Evolutionary conservation across 805 yeast species (phyloP), one percentile per base, ranked within the genome.

Genomic region (Ogataea nakhonphanomensis): DNA sequence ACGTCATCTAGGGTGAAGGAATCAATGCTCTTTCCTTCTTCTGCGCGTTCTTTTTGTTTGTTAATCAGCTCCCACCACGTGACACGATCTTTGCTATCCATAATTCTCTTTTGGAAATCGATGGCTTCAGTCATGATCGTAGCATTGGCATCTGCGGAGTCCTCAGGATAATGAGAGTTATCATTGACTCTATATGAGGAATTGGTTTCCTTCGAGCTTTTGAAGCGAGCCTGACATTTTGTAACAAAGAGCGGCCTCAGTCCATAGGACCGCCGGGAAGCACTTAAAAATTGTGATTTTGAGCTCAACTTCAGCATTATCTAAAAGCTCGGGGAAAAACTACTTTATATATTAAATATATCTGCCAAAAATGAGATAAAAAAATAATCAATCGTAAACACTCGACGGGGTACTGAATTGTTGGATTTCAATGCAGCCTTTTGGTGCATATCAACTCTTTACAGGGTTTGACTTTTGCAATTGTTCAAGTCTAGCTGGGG

Each of bases 41-140:
- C 78, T 55, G 75, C 62, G 54, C 84, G 85, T 55, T 76, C 73
- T 51, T 80, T 76, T 38, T 89, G 73, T 51, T 87, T 93, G 11
- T 75, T 73, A 45, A 89, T 67, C 0, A 96, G 96, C 39, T 79
- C 87, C 56, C 87, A 65, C 97, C 97, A 90, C 3, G 96, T 86
- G 28, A 83, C 87, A 33, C 76, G 66, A 35, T 65, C 49, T 33
- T 50, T 56, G 32, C 48, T 43, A 7, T 54, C 49, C 37, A 50
- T 54, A 3, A 63, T 43, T 40, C 72, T 59, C 29, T 69, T 70
- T 41, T 69, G 73, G 45, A 70, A 68, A 49, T 81, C 88, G 37
- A 70, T 66, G 2, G 59, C 58, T 51, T 83, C 89, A 0, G 87
- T 76, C 35, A 78, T 60, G 9, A 81, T 71, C 4, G 89, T 81